Base-by-base conservation (phyloP, 306 rosid species). In the Lathyrus sativus region DNA sequence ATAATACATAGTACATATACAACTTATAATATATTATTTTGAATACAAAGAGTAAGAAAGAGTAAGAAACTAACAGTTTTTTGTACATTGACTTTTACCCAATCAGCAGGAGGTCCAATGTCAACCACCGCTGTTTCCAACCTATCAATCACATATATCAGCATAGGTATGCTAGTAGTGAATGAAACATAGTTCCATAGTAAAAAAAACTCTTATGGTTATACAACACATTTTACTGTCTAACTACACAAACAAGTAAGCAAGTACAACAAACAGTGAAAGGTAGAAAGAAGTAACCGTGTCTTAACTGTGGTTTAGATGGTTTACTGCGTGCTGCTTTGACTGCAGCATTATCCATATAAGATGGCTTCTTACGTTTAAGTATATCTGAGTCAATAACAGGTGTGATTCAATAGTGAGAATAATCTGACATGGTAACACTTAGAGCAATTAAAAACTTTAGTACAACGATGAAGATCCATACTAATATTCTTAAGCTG, bases 81-180 rank as follows among this genome's bases (percentile, higher is more conserved):
- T 76, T 84, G 99, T 76, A 95, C 97, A 70, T 90, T 95, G 76
- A 95, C 78, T 84, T 91, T 95, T 67, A 95, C 99, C 99, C 99
- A 95, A 74, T 95, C 97, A 6, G 99, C 99, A 35, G 99, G 96
- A 71, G 90, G 88, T 76, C 99, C 97, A 60, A 91, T 74, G 62
- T 95, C 97, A 73, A 83, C 80, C 63, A 95, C 97, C 15, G 86
- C 68, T 13, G 84, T 80, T 14, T 91, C 99, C 90, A 91, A 81
- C 74, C 99, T 95, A 68, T 51, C 79, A 83, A 55, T 26, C 77
- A 70, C 53, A 74, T 41, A 71, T 37, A 79, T 26, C 53, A 73
- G 74, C 57, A 80, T 33, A 68, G 26, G 70, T 28, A 77, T 54
- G 64, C 54, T 76, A 75, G 55, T 64, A 85, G 73, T 35, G 11